Base-by-base conservation (phyloP, 1,284 basidiomycete species). In the Ustilago cynodontis region DNA sequence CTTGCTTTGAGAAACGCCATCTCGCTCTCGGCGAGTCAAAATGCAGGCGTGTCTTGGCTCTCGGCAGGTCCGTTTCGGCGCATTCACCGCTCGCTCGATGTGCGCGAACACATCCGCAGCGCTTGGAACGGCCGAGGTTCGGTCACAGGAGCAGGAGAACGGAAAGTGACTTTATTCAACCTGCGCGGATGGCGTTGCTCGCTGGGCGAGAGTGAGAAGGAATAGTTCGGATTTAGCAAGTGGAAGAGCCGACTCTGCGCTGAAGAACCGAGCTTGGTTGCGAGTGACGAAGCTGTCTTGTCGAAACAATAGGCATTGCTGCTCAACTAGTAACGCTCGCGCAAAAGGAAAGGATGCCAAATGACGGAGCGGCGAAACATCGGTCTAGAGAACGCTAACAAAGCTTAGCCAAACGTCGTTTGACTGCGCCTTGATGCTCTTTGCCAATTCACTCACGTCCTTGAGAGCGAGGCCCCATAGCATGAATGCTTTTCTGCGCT, bases 351-450 rank as follows among this genome's bases (percentile, higher is more conserved):
- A 37, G 26, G 49, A 47, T 41, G 56, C 51, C 43, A 45, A 33
- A 26, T 22, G 28, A 26, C 28, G 29, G 43, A 52, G 8, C 28
- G 29, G 43, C 41, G 8, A 31, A 66, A 60, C 31, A 31, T 66
- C 65, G 65, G 65, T 60, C 50, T 37, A 53, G 58, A 14, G 11
- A 37, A 37, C 14, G 35, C 35, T 37, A 16, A 56, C 31, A 29
- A n/a, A 49, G 20, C 24, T 64, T 70, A 64, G 67, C 67, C 67
- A 61, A 70, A 43, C 20, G 6, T 33, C 31, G 11, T 33, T n/a
- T 39, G 63, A 22, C 16, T 22, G 6, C 35, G 55, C 35, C 20
- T 65, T 22, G 52, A 14, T 20, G 13, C 41, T 22, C 31, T 33
- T 11, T 33, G 31, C 5, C 31, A 33, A 11, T 11, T 33, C 31